These are phyloP conservation scores for Aethionema arabicum DNA, from an alignment of 345 rosid genomes.

Conservation along the genomic window DNA sequence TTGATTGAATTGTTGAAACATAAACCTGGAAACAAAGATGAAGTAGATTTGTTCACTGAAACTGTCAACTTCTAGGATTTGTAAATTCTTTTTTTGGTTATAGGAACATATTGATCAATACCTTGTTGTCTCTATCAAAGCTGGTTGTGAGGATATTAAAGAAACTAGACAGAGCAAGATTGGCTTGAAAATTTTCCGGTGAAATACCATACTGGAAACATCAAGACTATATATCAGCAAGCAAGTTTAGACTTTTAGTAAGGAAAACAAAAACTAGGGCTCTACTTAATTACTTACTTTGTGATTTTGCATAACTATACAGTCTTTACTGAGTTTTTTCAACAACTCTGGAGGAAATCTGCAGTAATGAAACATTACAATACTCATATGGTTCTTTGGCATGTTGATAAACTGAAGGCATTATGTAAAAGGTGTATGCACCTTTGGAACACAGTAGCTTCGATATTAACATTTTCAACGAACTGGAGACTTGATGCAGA, in stretches of 20 bases:
- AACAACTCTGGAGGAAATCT: conserved; percentile 72
- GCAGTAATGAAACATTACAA: conserved; percentile 14
- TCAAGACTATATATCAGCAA: conserved; percentile 12
- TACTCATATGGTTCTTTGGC: neutral
- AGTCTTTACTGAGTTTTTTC: conserved; percentile 64
- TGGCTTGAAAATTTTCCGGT: conserved; percentile 50
- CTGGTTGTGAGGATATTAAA: conserved; percentile 78
- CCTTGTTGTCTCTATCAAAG: conserved; percentile 63
- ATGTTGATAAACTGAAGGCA: neutral
- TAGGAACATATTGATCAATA: conserved; percentile 19
- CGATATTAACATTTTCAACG: conserved; percentile 40
- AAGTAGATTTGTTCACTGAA: neutral
- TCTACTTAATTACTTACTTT: conserved; percentile 49
- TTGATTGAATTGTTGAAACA: conserved; percentile 83
- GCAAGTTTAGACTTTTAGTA: neutral
- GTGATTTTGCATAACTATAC: conserved; percentile 93
- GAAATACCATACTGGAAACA: conserved; percentile 71
- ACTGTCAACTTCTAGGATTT: neutral
- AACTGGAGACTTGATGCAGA: conserved; percentile 74
- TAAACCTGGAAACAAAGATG: conserved; percentile 50
- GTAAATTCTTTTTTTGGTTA: conserved; percentile 3
- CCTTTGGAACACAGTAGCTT: conserved; percentile 83
- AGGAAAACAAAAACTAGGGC: neutral
- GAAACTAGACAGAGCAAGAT: conserved; percentile 56
- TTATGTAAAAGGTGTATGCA: conserved; percentile 17